These are phyloP conservation scores for Crucihimalaya himalaica DNA, from an alignment of 345 rosid species.

Conservation along the genomic window DNA sequence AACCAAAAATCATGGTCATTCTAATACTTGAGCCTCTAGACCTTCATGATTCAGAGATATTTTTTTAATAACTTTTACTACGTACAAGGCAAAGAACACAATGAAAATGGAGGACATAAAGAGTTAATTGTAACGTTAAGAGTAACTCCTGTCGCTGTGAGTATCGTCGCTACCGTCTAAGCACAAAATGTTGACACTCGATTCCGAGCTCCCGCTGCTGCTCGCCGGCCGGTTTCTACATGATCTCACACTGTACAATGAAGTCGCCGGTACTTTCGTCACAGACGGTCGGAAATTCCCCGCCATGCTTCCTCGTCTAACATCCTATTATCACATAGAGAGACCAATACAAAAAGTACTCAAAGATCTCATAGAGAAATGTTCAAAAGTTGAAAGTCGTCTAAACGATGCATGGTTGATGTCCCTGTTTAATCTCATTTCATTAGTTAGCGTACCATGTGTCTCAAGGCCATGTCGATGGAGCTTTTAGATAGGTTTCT, in stretches of 20 bases:
- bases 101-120: no score
- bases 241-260: slow-evolving; percentile 68
- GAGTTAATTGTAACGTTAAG: no score
- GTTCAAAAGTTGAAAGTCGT: background rate
- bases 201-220: slow-evolving; percentile 74
- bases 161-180: slow-evolving; percentile 50
- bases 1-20: slow-evolving; percentile 4
- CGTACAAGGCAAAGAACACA: no score
- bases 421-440: background rate
- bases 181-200: slow-evolving; percentile 59
- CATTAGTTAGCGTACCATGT: slow-evolving; percentile 53
- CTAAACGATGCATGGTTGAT: background rate
- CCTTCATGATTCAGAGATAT: background rate
- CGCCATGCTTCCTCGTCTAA: slow-evolving; percentile 59
- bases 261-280: slow-evolving; percentile 62
- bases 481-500: slow-evolving; percentile 72
- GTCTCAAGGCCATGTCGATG: slow-evolving; percentile 80
- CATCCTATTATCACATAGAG: slow-evolving; percentile 44
- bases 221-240: slow-evolving; percentile 54
- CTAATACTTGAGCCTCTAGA: background rate
- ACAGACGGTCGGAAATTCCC: slow-evolving; percentile 58
- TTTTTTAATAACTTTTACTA: no score
- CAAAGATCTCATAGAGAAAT: background rate
- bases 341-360: background rate
- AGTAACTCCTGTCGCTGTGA: slow-evolving; percentile 28